A percentile compares a stretch with the other conserved stretches of the same genome.
These are phyloP conservation scores for Coemansia sp. DNA, from an alignment of 192 early-diverging fungal genomes.

Conservation along the genomic window DNA sequence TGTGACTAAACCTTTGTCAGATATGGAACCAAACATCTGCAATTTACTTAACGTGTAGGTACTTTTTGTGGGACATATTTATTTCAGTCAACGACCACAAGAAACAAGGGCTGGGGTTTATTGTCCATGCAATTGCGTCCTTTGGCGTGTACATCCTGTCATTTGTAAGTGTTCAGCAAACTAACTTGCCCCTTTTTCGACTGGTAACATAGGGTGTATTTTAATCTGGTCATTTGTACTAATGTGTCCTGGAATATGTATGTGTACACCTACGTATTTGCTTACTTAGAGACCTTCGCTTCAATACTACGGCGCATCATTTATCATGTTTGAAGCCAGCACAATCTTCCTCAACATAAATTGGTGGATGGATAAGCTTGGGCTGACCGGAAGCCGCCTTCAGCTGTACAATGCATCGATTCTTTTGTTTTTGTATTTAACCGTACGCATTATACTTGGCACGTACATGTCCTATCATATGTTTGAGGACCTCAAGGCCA, in stretches of 20 bases:
- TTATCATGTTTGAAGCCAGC: slow-evolving; percentile 88
- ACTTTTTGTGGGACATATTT: slow-evolving; percentile 90
- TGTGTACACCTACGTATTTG: background rate
- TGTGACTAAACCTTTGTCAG: background rate
- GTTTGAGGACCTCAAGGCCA: slow-evolving; percentile 46
- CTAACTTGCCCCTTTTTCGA: background rate
- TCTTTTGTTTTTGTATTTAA: slow-evolving; percentile 74
- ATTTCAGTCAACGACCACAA: slow-evolving; percentile 65
- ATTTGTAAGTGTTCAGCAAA: slow-evolving; percentile 47
- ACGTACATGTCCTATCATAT: slow-evolving; percentile 66
- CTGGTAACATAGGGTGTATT: background rate
- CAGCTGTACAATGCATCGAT: slow-evolving; percentile 85
- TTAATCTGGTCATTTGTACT: background rate
- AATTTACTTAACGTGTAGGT: slow-evolving; percentile 52
- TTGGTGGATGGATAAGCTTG: slow-evolving; percentile 89
- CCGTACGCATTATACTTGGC: slow-evolving; percentile 75
- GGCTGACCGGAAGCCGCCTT: slow-evolving; percentile 71
- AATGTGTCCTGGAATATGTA: background rate
- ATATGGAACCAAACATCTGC: background rate
- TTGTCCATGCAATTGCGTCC: slow-evolving; percentile 76
- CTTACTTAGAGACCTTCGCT: slow-evolving; percentile 72
- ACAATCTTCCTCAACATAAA: slow-evolving; percentile 90
- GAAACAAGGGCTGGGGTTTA: slow-evolving; percentile 75
- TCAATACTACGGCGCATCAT: slow-evolving; percentile 82
- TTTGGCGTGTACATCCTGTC: slow-evolving; percentile 74